Evolutionary conservation across 2,329 filamentous ascomycete genomes (phyloP).

Genomic region (Myriosclerotinia duriaeana): DNA sequence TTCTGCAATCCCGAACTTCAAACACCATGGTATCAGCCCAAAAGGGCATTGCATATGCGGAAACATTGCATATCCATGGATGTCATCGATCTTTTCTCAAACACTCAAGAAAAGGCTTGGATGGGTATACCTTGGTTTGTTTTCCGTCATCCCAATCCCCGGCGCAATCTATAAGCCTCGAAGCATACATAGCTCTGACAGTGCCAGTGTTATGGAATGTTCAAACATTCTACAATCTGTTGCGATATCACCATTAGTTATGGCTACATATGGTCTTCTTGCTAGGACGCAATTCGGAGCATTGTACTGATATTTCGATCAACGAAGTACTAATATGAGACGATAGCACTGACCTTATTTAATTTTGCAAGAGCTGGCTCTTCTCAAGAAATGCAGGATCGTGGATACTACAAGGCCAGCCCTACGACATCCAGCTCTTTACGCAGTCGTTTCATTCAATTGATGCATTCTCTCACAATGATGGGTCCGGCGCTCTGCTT

Average conservation of each 20-base stretch:
- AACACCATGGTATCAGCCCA: constrained; percentile 28
- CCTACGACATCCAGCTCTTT: constrained; percentile 30
- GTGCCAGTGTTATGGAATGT: constrained; percentile 39
- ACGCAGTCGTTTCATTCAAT: constrained; percentile 35
- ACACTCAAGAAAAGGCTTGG: constrained; percentile 39
- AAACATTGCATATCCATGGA: constrained; percentile 37
- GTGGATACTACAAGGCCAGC: constrained; percentile 26
- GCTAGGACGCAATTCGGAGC: constrained; percentile 34
- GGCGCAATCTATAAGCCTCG: constrained; percentile 40
- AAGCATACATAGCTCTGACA: constrained; percentile 32
- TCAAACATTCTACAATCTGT: constrained; percentile 37
- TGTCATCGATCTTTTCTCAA: constrained; percentile 28
- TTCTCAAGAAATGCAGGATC: background rate
- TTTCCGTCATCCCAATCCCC: constrained; percentile 39
- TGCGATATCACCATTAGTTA: constrained; percentile 35
- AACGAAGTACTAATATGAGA: background rate
- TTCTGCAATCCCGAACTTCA: background rate
- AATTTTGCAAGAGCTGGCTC: background rate
- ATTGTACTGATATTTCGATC: too few species aligned
- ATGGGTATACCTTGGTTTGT: constrained; percentile 42
- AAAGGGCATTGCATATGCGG: constrained; percentile 35
- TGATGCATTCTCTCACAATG: constrained; percentile 35
- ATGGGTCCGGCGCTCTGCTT: constrained; percentile 39
- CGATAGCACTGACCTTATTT: background rate
- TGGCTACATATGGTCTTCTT: constrained; percentile 35